Evolutionary conservation across 2,329 filamentous ascomycete genomes (phyloP), one percentile per base, ranked within the genome.

Genomic region (Epichloe baconii): DNA sequence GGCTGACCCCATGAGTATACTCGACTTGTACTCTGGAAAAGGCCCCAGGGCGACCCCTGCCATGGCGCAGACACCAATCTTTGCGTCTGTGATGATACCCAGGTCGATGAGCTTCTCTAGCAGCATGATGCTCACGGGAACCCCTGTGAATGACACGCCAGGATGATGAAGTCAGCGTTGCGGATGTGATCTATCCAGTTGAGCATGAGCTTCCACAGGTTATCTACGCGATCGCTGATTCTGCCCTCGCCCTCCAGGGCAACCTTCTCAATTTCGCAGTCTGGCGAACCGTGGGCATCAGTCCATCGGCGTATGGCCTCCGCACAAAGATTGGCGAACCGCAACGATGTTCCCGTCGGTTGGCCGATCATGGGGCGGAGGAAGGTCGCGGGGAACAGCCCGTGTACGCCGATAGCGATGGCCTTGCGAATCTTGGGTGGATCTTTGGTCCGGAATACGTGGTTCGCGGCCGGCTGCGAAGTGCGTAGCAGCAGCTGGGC

Each of bases 141-240:
- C 93, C 93, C 93, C 66, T 98, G 93, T 3, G 88, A 95, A 66
- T 98, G 93, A 54, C 89, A 95, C 3, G 88, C 88, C n/a, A 98
- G 72, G 40, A 98, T 68, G 42, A 98, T 83, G 54, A 97, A 83
- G 66, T 98, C 93, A 0, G 93, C 90, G 49, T 78, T 79, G 48
- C 87, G 82, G 35, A 98, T 85, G 56, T 91, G 84, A 38, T 95
- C 88, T 56, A 96, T 87, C 88, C 89, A 95, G 65, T 96, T 96
- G 31, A 96, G 75, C 51, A 98, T 74, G 10, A 97, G 75, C 66
- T 91, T 95, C 93, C 93, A 98, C 6, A 98, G 71, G 40, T 94
- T 86, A 54, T 94, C 86, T 1, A 97, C 88, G 6, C 93, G 79
- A 55, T 97, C 90, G 3, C 79, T 79, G 45, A 98, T 93, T 64